phyloP scores from a whole-genome alignment of 495 filamentous ascomycete genomes.

The Penicillium cinerascens region DNA sequence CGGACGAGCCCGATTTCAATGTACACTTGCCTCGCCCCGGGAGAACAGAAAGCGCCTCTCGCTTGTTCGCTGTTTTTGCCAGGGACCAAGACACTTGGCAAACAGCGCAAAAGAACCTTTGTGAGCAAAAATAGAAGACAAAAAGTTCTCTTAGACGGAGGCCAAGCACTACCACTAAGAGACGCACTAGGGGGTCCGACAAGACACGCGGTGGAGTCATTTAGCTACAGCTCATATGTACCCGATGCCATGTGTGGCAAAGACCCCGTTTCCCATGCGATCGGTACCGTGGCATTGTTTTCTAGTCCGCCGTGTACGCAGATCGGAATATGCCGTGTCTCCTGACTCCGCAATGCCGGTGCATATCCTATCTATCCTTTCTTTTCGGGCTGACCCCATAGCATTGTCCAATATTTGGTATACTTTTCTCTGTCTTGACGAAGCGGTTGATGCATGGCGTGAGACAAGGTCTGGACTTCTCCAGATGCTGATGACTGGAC shows the following conservation, averaged over 20 bases:
- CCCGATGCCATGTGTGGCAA: conserved; percentile 19
- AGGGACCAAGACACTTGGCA: conserved; percentile 4
- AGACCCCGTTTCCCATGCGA: conserved; percentile 15
- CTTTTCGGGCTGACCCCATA: neutral
- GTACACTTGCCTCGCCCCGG: conserved; percentile 3
- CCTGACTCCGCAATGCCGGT: neutral
- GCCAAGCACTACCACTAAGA: conserved; percentile 8
- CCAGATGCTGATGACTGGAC: conserved; percentile 6
- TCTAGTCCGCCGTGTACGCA: neutral
- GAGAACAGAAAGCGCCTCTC: conserved; percentile 11
- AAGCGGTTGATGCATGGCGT: conserved; percentile 4
- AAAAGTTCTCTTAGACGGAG: conserved; percentile 9
- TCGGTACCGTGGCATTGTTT: conserved; percentile 10
- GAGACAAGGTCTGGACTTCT: conserved; percentile 5
- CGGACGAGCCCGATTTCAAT: conserved; percentile 3
- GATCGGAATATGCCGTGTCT: neutral
- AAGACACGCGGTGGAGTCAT: conserved; percentile 19
- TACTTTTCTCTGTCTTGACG: neutral
- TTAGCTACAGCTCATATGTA: conserved; percentile 4
- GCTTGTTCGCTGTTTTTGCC: conserved; percentile 15
- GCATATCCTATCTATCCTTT: neutral
- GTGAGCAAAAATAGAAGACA: conserved; percentile 21
- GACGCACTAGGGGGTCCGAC: conserved; percentile 12
- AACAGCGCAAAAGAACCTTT: conserved; percentile 1
- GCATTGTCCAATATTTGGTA: neutral